Base-by-base conservation (phyloP, 345 rosid species). In the Acer negundo region DNA sequence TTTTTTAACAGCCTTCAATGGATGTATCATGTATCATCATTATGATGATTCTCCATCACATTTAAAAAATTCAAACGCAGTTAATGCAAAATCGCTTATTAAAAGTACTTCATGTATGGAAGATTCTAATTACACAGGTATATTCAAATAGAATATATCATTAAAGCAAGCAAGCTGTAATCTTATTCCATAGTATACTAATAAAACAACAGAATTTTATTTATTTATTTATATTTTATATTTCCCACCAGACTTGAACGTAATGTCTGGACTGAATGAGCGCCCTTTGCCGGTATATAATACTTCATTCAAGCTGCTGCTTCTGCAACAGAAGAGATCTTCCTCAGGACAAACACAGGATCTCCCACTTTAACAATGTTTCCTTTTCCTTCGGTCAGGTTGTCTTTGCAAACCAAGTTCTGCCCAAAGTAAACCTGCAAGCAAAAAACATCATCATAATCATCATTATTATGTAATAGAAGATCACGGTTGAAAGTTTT, bases 361-460 rank as follows among this genome's bases (percentile, higher is more conserved):
- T 95, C 98, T 74, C 96, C 97, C 12, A 92, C 86, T 59, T 87
- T 84, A 49, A 95, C 75, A 24, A 85, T 63, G 58, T 82, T 88
- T 38, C 89, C 89, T 49, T 73, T 84, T 42, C 80, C 90, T 65
- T 56, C 80, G 0, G 53, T 46, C 5, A 44, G 31, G 72, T 13
- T 69, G 70, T 90, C 89, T 82, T 90, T 90, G 87, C 93, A 91
- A 53, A 95, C 88, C 77, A 95, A 58, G 88, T 90, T 89, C 84
- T 90, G 94, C 65, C 99, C 99, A 61, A 95, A 90, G 88, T 86
- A 95, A 61, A 89, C 71, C 98, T 93, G 93, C 79, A 80, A 61
- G 56, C 24, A 28, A 59, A 58, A 79, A 35, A 4, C 31, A 10
- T 2, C 59, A 59, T 65, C 72, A 4, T 63, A 38, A 53, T 63